Conservation (phyloP, 2,329 filamentous ascomycete species). For the Elsinoe arachidis region DNA sequence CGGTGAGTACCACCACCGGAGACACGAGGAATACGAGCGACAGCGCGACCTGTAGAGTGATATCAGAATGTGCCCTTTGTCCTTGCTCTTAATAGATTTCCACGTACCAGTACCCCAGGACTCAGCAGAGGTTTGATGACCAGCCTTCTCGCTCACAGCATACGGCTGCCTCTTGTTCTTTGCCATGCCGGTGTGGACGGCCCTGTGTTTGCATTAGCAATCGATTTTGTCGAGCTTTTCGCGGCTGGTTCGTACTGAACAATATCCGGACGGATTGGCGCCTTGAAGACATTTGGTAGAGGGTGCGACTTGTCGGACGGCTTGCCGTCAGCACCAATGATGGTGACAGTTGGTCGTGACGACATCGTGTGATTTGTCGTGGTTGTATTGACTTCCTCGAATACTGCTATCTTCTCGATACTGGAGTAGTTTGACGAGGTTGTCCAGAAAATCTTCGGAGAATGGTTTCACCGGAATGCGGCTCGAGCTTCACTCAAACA, state of each 20-base stretch:
- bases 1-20: slow-evolving; percentile 99
- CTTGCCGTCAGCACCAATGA: slow-evolving; percentile 93
- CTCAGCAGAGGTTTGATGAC: slow-evolving; percentile 99
- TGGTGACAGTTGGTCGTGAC: slow-evolving; percentile 93
- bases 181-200: slow-evolving; percentile 94
- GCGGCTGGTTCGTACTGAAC: slow-evolving; percentile 63
- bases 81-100: slow-evolving; percentile 15
- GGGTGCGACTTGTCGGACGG: slow-evolving; percentile 81
- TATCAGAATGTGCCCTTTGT: slow-evolving; percentile 15
- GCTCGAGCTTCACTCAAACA: too few relatives aligned
- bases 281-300: slow-evolving; percentile 92
- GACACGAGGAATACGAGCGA: slow-evolving; percentile 99
- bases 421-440: too few relatives aligned
- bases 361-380: slow-evolving; percentile 56
- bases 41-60: slow-evolving; percentile 68
- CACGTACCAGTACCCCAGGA: slow-evolving; percentile 92
- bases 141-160: slow-evolving; percentile 99
- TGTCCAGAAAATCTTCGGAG: too few relatives aligned
- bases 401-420: neutral
- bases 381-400: slow-evolving; percentile 13
- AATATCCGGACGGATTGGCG: slow-evolving; percentile 97
- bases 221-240: slow-evolving; percentile 14
- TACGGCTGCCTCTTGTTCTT: slow-evolving; percentile 99
- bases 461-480: too few relatives aligned
- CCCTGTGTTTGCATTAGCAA: slow-evolving; percentile 36